Conservation (phyloP, 768 basidiomycete species). For the Lactarius sp. region DNA sequence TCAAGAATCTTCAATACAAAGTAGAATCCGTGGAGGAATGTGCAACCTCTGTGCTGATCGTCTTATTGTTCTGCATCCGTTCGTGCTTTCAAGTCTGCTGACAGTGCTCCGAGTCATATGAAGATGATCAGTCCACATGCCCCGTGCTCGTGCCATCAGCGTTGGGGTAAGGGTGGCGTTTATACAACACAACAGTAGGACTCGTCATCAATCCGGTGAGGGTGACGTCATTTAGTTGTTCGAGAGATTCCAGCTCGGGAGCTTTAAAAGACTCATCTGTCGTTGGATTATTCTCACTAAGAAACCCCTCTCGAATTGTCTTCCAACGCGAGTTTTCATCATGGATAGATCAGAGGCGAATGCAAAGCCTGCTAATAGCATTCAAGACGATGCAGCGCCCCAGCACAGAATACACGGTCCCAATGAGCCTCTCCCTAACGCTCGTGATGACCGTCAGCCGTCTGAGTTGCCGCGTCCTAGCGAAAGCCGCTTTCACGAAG, state of each 20-base stretch:
- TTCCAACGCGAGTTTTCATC: neutral
- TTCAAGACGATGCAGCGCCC: constrained; percentile 27
- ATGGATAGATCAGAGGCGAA: neutral
- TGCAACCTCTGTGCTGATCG: neutral
- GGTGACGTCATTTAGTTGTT: constrained; percentile 5
- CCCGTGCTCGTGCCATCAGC: neutral
- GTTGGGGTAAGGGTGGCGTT: neutral
- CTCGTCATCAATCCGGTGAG: neutral
- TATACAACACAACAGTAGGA: neutral
- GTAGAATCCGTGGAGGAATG: neutral
- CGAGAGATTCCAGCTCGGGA: neutral
- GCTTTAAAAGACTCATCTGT: neutral
- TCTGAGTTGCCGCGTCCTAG: neutral
- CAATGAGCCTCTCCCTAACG: constrained; percentile 44
- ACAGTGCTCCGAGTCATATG: neutral
- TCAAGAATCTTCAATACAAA: no score
- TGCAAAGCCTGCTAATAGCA: neutral
- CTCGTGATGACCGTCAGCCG: constrained; percentile 28
- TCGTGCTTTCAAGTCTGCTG: neutral
- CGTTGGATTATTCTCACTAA: neutral
- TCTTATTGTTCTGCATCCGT: neutral
- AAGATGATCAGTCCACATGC: neutral
- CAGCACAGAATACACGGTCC: constrained; percentile 44
- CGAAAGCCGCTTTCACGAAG: neutral
- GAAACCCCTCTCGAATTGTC: neutral